Percentiles rank a stretch among this genome's conserved stretches.
These are phyloP conservation scores for Allium sativum DNA, from an alignment of 106 monocot species.

Conservation along the genomic window DNA sequence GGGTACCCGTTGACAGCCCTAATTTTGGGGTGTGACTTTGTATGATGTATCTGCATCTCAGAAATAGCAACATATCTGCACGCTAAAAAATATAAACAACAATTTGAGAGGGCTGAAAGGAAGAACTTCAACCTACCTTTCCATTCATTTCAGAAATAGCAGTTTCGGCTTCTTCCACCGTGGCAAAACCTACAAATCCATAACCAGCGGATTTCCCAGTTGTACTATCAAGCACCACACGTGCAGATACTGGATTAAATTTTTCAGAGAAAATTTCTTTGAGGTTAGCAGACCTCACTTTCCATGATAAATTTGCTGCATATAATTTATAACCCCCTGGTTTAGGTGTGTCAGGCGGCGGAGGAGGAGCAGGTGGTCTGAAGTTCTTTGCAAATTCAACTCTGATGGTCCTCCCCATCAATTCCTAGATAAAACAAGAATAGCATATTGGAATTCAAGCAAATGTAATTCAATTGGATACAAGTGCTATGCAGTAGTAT, in stretches of 20 bases:
- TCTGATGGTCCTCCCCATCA: conserved; percentile 69
- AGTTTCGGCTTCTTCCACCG: conserved; percentile 75
- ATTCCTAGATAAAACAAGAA: conserved; percentile 35
- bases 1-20: too few species aligned
- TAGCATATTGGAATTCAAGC: not conserved
- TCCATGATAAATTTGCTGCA: conserved; percentile 89
- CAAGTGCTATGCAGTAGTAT: not conserved
- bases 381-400: conserved; percentile 82
- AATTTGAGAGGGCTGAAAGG: not conserved
- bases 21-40: too few species aligned
- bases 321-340: conserved; percentile 51
- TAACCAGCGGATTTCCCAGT: conserved; percentile 75
- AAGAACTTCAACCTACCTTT: conserved; percentile 42
- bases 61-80: too few species aligned
- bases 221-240: conserved; percentile 64
- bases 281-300: conserved; percentile 63
- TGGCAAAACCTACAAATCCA: conserved; percentile 86
- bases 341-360: conserved; percentile 1
- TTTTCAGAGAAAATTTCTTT: conserved; percentile 54
- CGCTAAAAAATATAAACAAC: too few species aligned
- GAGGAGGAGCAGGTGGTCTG: conserved; percentile 31
- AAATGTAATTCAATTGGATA: not conserved
- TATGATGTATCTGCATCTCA: too few species aligned
- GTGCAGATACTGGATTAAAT: conserved; percentile 56
- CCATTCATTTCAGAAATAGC: conserved; percentile 79